Evolutionary conservation across 2,329 filamentous ascomycete genomes (phyloP).

Genomic region (Orbilia quercus): DNA sequence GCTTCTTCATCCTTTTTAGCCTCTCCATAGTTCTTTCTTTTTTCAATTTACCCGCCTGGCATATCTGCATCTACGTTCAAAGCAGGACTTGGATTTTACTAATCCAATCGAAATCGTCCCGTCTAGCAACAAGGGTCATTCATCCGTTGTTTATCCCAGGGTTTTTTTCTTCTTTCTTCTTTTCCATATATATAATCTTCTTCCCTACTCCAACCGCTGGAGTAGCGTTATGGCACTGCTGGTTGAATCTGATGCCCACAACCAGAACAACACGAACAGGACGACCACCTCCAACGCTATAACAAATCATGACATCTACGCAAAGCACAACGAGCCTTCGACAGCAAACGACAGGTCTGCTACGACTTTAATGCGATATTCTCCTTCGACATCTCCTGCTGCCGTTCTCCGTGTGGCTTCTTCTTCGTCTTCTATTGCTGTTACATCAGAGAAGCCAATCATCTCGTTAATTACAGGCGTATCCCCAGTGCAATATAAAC

Average conservation of each 20-base stretch:
- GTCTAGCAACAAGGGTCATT: conserved; percentile 1
- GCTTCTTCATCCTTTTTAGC: conserved; percentile 8
- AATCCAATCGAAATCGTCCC: not conserved
- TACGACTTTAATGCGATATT: conserved; percentile 18
- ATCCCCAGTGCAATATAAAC: conserved; percentile 33
- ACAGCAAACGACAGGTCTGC: conserved; percentile 17
- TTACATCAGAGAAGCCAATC: conserved; percentile 43
- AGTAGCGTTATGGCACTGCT: conserved; percentile 51
- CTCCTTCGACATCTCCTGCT: conserved; percentile 20
- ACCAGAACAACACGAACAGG: conserved; percentile 45
- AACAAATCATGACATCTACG: conserved; percentile 22
- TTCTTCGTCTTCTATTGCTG: no score
- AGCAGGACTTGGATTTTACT: not conserved
- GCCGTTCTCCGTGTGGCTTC: conserved; percentile 3
- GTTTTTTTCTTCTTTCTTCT: no score
- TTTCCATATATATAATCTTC: not conserved
- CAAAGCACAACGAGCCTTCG: conserved; percentile 24
- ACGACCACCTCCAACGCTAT: conserved; percentile 44
- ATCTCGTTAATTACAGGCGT: conserved; percentile 51
- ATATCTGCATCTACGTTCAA: no score
- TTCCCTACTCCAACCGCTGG: conserved; percentile 32
- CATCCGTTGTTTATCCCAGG: no score
- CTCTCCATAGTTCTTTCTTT: conserved; percentile 13
- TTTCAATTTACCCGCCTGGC: not conserved
- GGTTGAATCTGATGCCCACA: conserved; percentile 30